Conservation (phyloP, 495 filamentous ascomycete species). For the Xylaria bambusicola region DNA sequence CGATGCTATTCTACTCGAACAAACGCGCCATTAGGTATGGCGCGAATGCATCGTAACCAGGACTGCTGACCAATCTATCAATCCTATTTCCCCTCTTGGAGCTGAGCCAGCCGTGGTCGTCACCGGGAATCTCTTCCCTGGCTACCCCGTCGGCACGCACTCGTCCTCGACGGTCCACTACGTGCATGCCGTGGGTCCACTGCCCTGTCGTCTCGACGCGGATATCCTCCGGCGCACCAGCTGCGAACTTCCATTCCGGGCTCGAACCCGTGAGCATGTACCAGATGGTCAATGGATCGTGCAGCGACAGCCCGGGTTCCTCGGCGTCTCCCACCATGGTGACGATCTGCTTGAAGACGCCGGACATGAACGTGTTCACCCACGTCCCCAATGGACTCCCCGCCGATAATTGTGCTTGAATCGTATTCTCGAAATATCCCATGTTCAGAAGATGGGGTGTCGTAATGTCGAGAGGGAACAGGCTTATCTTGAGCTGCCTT, state of each 20-base stretch:
- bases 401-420: constrained; percentile 47
- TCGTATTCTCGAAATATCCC: constrained; percentile 56
- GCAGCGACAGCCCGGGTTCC: constrained; percentile 66
- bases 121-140: constrained; percentile 52
- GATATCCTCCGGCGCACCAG: constrained; percentile 64
- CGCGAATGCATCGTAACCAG: constrained; percentile 55
- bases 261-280: constrained; percentile 67
- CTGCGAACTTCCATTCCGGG: constrained; percentile 50
- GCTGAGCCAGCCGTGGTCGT: constrained; percentile 76
- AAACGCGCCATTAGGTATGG: constrained; percentile 49
- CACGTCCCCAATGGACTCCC: constrained; percentile 83
- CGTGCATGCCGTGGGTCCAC: constrained; percentile 91
- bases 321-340: constrained; percentile 57
- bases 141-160: constrained; percentile 61
- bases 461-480: constrained; percentile 92
- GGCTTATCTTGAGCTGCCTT: constrained; percentile 66
- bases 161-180: constrained; percentile 71
- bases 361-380: constrained; percentile 72
- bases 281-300: constrained; percentile 90
- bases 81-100: constrained; percentile 72
- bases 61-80: constrained; percentile 63
- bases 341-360: constrained; percentile 76
- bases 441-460: constrained; percentile 67
- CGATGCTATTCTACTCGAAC: constrained; percentile 47
- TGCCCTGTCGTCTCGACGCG: constrained; percentile 85